Conservation (phyloP, 805 yeast genomes). For the Lachancea nothofagi region DNA sequence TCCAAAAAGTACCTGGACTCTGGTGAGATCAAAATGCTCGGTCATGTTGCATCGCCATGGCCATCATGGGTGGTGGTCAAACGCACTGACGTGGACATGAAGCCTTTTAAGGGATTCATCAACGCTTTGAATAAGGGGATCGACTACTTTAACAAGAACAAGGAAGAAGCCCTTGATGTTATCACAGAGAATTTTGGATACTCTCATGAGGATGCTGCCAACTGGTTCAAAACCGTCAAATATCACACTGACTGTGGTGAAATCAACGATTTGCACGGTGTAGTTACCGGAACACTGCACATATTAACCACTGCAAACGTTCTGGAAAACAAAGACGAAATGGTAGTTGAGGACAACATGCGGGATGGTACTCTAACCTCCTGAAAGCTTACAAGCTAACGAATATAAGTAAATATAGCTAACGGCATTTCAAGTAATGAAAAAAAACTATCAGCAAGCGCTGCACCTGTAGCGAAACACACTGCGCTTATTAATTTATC, state of each 20-base stretch:
- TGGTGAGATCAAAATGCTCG: conserved; percentile 74
- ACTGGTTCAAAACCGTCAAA: conserved; percentile 75
- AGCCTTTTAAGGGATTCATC: conserved; percentile 39
- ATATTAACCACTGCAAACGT: conserved; percentile 11
- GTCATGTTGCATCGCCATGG: conserved; percentile 93
- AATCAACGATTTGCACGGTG: conserved; percentile 7
- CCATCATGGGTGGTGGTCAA: conserved; percentile 86
- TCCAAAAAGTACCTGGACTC: conserved; percentile 77
- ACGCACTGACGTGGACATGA: conserved; percentile 35
- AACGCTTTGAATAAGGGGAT: conserved; percentile 62
- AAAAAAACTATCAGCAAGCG: no score
- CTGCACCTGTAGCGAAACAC: no score
- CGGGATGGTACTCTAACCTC: conserved; percentile 4
- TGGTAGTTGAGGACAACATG: conserved; percentile 4
- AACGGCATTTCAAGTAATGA: background rate
- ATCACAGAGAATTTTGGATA: conserved; percentile 71
- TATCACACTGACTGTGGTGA: conserved; percentile 39
- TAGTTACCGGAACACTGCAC: conserved; percentile 7
- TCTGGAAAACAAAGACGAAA: conserved; percentile 7
- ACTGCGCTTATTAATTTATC: no score
- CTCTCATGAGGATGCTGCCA: conserved; percentile 66
- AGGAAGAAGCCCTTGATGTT: conserved; percentile 59
- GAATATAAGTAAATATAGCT: background rate
- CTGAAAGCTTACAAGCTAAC: background rate
- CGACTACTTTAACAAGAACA: conserved; percentile 51